A percentile compares a stretch with the other conserved stretches of the same genome.
phyloP scores from a whole-genome alignment of 176 grass and related monocot genomes.

The Triticum monococcum region DNA sequence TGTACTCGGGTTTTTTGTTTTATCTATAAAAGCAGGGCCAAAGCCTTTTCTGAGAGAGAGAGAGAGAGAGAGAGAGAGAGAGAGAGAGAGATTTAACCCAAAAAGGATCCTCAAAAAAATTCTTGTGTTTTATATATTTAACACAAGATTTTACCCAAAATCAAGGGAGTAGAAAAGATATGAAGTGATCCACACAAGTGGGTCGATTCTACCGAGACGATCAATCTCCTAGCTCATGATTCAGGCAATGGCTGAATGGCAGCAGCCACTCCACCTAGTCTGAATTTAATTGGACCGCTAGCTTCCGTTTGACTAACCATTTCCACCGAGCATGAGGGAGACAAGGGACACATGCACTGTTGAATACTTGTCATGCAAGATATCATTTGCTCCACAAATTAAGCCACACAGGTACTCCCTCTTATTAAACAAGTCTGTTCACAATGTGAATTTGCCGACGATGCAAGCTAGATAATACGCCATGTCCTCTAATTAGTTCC shows the following conservation, averaged over 20 bases:
- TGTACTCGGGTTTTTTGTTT: too few species aligned
- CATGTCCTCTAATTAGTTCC: not conserved
- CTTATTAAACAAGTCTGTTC: not conserved
- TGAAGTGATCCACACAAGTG: not conserved
- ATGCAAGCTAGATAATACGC: not conserved
- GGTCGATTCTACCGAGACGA: not conserved
- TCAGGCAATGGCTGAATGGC: slow-evolving; percentile 7
- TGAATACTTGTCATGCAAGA: slow-evolving; percentile 40
- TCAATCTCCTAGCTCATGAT: not conserved
- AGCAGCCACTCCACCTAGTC: not conserved
- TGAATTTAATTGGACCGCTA: slow-evolving; percentile 20
- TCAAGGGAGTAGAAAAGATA: not conserved
- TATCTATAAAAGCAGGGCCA: too few species aligned
- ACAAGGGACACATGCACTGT: slow-evolving; percentile 47
- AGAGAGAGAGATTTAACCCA: too few species aligned
- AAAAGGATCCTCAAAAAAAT: too few species aligned
- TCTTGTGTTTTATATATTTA: too few species aligned
- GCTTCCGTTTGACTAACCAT: slow-evolving; percentile 42
- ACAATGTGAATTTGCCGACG: not conserved
- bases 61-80: too few species aligned
- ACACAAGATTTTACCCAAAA: not conserved
- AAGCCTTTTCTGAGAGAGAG: too few species aligned
- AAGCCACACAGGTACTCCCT: not conserved
- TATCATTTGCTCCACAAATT: slow-evolving; percentile 33
- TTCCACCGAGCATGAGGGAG: slow-evolving; percentile 32